Evolutionary conservation across 148 eudicot genomes (phyloP).

Genomic region (Rhododendron williamsianum): DNA sequence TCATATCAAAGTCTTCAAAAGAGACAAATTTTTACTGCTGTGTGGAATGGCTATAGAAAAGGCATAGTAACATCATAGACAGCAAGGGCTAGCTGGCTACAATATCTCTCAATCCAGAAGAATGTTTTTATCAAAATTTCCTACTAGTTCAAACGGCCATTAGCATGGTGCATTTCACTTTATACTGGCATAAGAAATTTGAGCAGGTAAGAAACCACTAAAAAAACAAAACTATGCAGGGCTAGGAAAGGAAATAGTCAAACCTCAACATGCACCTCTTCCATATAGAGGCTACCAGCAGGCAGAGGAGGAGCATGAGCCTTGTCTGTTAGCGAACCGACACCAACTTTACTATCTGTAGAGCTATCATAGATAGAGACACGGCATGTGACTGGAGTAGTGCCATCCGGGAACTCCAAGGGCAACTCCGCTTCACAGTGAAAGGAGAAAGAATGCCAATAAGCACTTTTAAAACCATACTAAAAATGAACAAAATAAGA

Average conservation of each 20-base stretch:
- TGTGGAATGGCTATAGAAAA: not conserved
- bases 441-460: not conserved
- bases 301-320: slow-evolving; percentile 78
- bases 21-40: not conserved
- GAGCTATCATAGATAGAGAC: slow-evolving; percentile 89
- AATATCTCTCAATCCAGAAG: not conserved
- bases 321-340: slow-evolving; percentile 74
- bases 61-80: not conserved
- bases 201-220: slow-evolving; percentile 1
- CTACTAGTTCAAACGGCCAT: not conserved
- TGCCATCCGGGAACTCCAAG: slow-evolving; percentile 96
- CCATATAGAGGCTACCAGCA: slow-evolving; percentile 88
- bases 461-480: not conserved
- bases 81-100: not conserved
- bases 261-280: slow-evolving; percentile 94
- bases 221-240: not conserved
- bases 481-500: not conserved
- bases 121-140: not conserved
- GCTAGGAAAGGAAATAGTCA: slow-evolving; percentile 16
- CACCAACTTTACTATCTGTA: slow-evolving; percentile 79
- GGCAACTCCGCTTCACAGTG: slow-evolving; percentile 62
- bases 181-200: not conserved
- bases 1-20: not conserved
- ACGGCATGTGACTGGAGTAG: slow-evolving; percentile 91
- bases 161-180: not conserved